These are phyloP conservation scores for Tulasnella calospora DNA, from an alignment of 768 basidiomycete genomes.

Conservation along the genomic window DNA sequence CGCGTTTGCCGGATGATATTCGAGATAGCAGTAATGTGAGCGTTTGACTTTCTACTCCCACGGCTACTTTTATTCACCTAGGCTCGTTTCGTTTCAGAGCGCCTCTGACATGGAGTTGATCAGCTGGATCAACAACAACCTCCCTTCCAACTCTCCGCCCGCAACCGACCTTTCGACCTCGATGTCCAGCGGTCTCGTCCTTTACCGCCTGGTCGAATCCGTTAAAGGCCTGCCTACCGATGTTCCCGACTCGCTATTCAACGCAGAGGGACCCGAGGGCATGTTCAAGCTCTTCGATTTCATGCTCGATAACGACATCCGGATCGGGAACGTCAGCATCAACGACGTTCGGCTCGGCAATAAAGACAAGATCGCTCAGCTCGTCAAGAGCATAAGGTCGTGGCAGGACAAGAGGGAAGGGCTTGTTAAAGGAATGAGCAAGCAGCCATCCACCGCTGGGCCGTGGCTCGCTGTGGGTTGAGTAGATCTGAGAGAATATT, in stretches of 20 bases:
- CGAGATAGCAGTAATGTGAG: not conserved
- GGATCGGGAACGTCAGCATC: slow-evolving; percentile 87
- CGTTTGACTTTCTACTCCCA: not conserved
- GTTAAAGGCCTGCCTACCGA: slow-evolving; percentile 49
- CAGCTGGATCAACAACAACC: slow-evolving; percentile 82
- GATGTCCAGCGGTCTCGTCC: slow-evolving; percentile 57
- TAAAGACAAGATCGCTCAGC: slow-evolving; percentile 71
- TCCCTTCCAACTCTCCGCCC: slow-evolving; percentile 55
- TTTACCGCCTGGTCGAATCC: slow-evolving; percentile 81
- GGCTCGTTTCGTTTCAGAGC: not conserved
- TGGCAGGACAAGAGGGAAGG: slow-evolving; percentile 75
- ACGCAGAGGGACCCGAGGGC: slow-evolving; percentile 74
- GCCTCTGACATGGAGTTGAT: slow-evolving; percentile 45
- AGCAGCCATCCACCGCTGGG: slow-evolving; percentile 16
- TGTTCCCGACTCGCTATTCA: slow-evolving; percentile 76
- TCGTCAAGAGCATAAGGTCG: slow-evolving; percentile 66
- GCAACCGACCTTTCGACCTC: slow-evolving; percentile 41
- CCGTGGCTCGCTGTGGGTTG: slow-evolving; percentile 20
- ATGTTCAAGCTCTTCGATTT: slow-evolving; percentile 89
- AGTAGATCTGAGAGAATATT: not conserved
- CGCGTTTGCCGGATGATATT: not conserved
- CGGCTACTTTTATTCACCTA: not conserved
- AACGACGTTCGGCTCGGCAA: slow-evolving; percentile 86
- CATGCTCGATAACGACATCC: slow-evolving; percentile 80
- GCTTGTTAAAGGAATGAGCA: slow-evolving; percentile 33